These are phyloP conservation scores for Benincasa hispida DNA, from an alignment of 306 rosid species.

Conservation along the genomic window DNA sequence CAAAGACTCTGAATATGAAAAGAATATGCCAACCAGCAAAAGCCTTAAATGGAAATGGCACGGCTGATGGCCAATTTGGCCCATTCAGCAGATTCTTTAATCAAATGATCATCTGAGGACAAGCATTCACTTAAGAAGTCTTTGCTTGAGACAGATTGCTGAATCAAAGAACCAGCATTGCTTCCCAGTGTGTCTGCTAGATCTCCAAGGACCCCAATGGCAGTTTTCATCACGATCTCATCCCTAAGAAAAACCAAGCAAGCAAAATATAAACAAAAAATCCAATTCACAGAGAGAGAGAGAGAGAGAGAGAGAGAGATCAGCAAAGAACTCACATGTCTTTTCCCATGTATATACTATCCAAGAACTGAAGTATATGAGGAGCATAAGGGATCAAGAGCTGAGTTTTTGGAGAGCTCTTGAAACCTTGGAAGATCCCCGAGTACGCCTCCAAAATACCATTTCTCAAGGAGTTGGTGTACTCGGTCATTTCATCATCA, in stretches of 20 bases:
- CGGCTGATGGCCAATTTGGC: constrained; percentile 77
- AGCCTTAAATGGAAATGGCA: constrained; percentile 61
- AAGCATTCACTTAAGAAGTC: constrained; percentile 78
- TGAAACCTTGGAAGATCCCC: constrained; percentile 88
- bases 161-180: constrained; percentile 58
- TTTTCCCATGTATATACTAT: constrained; percentile 64
- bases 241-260: constrained; percentile 41
- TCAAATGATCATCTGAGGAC: constrained; percentile 60
- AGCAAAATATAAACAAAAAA: background rate
- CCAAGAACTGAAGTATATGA: constrained; percentile 80
- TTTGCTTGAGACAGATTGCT: constrained; percentile 79
- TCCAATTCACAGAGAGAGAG: background rate
- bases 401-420: constrained; percentile 75
- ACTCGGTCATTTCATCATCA: constrained; percentile 83
- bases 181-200: constrained; percentile 76
- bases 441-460: constrained; percentile 94
- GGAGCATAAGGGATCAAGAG: constrained; percentile 82
- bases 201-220: constrained; percentile 91
- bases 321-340: constrained; percentile 54
- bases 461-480: constrained; percentile 83
- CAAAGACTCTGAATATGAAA: constrained; percentile 24
- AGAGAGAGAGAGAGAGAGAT: background rate
- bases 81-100: constrained; percentile 93
- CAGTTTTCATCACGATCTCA: constrained; percentile 69
- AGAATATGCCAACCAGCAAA: constrained; percentile 21